Evolutionary conservation across 306 rosid species (phyloP).

Genomic region (Urtica urens): DNA sequence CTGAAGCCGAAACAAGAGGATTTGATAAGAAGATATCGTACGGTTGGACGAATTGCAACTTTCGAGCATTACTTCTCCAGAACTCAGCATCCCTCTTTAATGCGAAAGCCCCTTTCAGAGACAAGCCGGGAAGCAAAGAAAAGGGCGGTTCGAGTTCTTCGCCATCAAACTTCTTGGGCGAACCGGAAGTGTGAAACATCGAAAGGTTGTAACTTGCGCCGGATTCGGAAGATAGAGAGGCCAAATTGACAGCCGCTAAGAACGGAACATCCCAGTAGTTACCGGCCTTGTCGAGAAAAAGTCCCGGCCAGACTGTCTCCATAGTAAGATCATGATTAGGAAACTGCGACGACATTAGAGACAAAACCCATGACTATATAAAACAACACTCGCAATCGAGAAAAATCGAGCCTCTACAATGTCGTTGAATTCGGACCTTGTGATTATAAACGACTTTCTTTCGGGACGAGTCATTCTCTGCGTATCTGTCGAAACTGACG

Average conservation of each 20-base stretch:
- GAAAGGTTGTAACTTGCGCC: constrained; percentile 56
- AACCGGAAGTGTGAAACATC: constrained; percentile 46
- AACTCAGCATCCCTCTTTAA: constrained; percentile 45
- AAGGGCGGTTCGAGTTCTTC: constrained; percentile 30
- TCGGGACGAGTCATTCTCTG: constrained; percentile 30
- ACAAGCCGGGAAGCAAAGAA: constrained; percentile 64
- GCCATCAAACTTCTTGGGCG: constrained; percentile 38
- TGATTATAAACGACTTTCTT: constrained; percentile 56
- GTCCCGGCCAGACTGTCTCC: constrained; percentile 82
- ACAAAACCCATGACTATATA: background rate
- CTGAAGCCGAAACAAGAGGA: constrained; percentile 60
- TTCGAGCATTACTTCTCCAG: constrained; percentile 62
- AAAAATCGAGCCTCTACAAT: background rate
- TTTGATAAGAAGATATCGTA: constrained; percentile 70
- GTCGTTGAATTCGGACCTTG: constrained; percentile 37
- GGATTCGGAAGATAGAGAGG: constrained; percentile 49
- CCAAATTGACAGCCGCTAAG: constrained; percentile 60
- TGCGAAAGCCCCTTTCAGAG: constrained; percentile 56
- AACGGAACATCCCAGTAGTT: constrained; percentile 89
- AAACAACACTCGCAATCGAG: background rate
- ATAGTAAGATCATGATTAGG: constrained; percentile 55
- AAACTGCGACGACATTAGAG: constrained; percentile 42
- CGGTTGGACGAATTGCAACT: constrained; percentile 58
- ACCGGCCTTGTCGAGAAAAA: constrained; percentile 58
- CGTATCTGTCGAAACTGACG: constrained; percentile 53